These are phyloP conservation scores for Penicillium steckii DNA, from an alignment of 495 filamentous ascomycete genomes.

Conservation along the genomic window DNA sequence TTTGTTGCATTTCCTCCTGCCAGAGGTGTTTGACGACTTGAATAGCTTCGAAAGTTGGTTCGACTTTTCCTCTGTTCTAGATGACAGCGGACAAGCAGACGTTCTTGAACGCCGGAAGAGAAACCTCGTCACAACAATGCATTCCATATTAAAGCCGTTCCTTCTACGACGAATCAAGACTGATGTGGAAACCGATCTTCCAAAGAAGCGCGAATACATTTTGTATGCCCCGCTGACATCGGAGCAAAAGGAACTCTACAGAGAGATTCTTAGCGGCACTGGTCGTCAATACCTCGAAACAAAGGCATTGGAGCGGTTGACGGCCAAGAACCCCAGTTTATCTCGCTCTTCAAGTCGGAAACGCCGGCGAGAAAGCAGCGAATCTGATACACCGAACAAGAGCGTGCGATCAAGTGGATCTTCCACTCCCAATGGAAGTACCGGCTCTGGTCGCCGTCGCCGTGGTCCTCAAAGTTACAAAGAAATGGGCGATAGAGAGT, in stretches of 20 bases:
- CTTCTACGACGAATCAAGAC: constrained; percentile 86
- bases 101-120: constrained; percentile 59
- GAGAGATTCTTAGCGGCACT: constrained; percentile 75
- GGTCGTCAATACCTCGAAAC: constrained; percentile 79
- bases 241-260: constrained; percentile 87
- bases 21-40: constrained; percentile 86
- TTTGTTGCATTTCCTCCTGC: constrained; percentile 87
- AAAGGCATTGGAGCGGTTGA: constrained; percentile 70
- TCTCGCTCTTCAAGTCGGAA: constrained; percentile 49
- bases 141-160: constrained; percentile 89
- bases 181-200: constrained; percentile 86
- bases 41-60: constrained; percentile 93
- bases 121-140: constrained; percentile 82
- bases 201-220: constrained; percentile 94
- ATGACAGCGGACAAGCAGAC: constrained; percentile 66
- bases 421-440: constrained; percentile 57
- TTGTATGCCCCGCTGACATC: constrained; percentile 86
- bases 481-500: constrained; percentile 72
- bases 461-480: constrained; percentile 64
- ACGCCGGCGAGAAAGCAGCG: constrained; percentile 49
- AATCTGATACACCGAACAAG: constrained; percentile 52
- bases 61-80: constrained; percentile 86
- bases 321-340: constrained; percentile 31
- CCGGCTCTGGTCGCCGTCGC: constrained; percentile 44
- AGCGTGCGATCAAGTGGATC: constrained; percentile 69